Evolutionary conservation across 305 asterid species (phyloP), one percentile per base, ranked within the genome.

Genomic region (Striga hermonthica): DNA sequence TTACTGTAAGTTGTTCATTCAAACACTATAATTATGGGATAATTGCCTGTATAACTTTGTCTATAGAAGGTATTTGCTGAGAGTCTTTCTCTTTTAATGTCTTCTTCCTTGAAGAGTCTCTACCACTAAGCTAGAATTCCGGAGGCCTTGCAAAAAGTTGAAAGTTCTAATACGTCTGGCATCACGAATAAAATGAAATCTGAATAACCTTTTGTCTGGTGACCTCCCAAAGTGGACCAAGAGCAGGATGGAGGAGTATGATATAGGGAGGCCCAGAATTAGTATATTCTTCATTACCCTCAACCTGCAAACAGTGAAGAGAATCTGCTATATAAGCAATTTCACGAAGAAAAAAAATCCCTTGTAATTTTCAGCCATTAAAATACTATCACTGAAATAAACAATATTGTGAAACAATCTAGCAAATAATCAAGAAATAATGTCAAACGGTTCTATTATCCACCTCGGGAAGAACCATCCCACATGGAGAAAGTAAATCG

Each of bases 161-260:
- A 43, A 44, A 22, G 40, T 68, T 69, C 41, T 65, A 60, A 12
- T 28, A 62, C 31, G 74, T 60, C 65, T 12, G 40, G 52, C 52
- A 72, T 22, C 62, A 62, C 28, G 7, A n/a, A 56, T 56, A 56
- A 22, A 31, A 41, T 50, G 47, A 48, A 53, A 45, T 37, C 67
- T 62, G 57, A 64, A 75, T 72, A 72, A 86, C 99, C 84, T 94
- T 94, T 79, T 94, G 97, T 69, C 91, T 80, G 66, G 79, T 90
- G 82, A 94, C 84, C 81, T 89, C 95, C 99, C 99, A 94, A 72
- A 94, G 85, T 49, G 98, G 97, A 59, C 99, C 97, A 63, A 94
- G 83, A 79, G 99, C 96, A 72, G 99, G 99, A 78, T 94, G 97
- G 70, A 94, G 95, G 76, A 90, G 84, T 71, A 94, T 78, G 77